phyloP scores from a whole-genome alignment of 331 rosid genomes.

The Malus hybrid region DNA sequence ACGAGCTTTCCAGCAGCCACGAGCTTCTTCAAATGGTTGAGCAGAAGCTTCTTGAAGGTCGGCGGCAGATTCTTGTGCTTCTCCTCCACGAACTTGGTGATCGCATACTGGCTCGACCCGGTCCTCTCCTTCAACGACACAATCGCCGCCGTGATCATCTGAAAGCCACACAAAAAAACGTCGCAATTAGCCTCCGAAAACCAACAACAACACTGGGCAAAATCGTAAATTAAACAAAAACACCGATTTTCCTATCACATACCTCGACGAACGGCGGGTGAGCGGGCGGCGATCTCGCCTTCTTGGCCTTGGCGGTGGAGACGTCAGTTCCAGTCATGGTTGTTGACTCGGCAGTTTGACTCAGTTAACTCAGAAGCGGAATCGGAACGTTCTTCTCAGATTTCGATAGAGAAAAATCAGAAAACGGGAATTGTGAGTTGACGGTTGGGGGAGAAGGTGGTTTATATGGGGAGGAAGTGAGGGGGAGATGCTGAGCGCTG shows the following conservation, averaged over 20 bases:
- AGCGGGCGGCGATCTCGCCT: conserved; percentile 25
- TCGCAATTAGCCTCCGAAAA: neutral
- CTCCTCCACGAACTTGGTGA: conserved; percentile 60
- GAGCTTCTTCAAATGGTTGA: conserved; percentile 42
- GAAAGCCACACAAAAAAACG: neutral
- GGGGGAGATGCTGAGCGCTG: conserved; percentile 13
- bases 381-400: neutral
- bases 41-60: conserved; percentile 56
- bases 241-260: neutral
- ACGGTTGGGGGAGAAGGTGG: neutral
- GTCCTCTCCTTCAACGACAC: conserved; percentile 59
- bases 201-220: accelerated
- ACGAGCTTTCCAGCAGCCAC: conserved; percentile 62
- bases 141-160: conserved; percentile 81
- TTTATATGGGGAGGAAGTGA: conserved; percentile 27
- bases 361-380: neutral
- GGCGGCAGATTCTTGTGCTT: conserved; percentile 52
- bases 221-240: neutral
- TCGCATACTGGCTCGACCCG: conserved; percentile 84
- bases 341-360: neutral
- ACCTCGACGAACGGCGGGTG: conserved; percentile 73
- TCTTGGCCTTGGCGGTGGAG: conserved; percentile 36
- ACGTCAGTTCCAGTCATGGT: conserved; percentile 27
- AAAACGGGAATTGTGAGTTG: neutral
- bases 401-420: neutral